A percentile compares a stretch with the other conserved stretches of the same genome.
These are phyloP conservation scores for Chondrostereum purpureum DNA, from an alignment of 1,284 basidiomycete species.

Conservation along the genomic window DNA sequence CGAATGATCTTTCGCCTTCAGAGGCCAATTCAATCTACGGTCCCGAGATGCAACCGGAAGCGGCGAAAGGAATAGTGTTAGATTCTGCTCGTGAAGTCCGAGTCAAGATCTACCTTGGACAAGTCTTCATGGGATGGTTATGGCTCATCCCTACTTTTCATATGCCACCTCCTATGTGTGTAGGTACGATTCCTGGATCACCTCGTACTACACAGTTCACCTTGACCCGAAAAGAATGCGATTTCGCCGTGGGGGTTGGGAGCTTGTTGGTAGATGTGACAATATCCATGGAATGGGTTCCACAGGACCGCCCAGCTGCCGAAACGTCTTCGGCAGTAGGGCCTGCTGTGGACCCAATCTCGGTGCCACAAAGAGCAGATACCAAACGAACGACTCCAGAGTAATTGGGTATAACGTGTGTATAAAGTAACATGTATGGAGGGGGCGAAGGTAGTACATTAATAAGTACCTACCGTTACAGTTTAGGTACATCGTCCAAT, in stretches of 20 bases:
- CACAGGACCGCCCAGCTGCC: background rate
- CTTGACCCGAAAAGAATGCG: slow-evolving; percentile 56
- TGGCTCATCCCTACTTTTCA: slow-evolving; percentile 84
- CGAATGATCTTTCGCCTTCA: slow-evolving; percentile 25
- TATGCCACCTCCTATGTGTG: slow-evolving; percentile 42
- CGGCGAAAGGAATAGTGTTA: slow-evolving; percentile 47
- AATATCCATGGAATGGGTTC: slow-evolving; percentile 42
- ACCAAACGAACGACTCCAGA: background rate
- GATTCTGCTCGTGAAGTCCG: slow-evolving; percentile 68
- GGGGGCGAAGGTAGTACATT: no score
- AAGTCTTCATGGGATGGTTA: slow-evolving; percentile 74
- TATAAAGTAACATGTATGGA: no score
- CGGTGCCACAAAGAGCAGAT: background rate
- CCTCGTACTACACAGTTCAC: slow-evolving; percentile 19
- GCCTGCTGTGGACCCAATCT: background rate
- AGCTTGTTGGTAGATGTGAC: slow-evolving; percentile 58
- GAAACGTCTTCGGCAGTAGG: background rate
- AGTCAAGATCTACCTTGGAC: slow-evolving; percentile 73
- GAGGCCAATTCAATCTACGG: slow-evolving; percentile 40
- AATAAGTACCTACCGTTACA: no score
- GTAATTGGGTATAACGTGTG: no score
- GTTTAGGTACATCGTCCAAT: no score
- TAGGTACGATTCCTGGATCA: slow-evolving; percentile 11
- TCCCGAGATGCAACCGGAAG: slow-evolving; percentile 21
- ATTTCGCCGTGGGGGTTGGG: slow-evolving; percentile 73